phyloP scores from a whole-genome alignment of 805 yeast species.

The Yarrowia yakushimensis region DNA sequence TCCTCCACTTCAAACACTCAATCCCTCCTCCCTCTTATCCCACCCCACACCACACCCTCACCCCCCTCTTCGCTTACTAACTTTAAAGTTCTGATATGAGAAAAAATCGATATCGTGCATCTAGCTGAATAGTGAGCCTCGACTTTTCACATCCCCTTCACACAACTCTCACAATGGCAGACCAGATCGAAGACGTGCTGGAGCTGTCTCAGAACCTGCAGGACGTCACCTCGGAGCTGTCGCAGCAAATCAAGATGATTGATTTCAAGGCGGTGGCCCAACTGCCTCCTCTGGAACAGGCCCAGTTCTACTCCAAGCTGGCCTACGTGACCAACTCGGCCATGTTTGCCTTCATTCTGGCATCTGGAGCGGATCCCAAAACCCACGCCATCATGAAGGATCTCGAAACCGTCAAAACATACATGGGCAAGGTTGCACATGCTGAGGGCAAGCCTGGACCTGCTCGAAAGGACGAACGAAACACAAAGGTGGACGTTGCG shows the following conservation, averaged over 20 bases:
- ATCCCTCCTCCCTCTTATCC: no score
- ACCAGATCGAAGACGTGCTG: constrained; percentile 15
- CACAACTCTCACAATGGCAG: background rate
- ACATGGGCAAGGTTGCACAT: constrained; percentile 56
- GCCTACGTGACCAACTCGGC: constrained; percentile 31
- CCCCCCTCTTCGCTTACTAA: background rate
- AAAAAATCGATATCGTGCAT: constrained; percentile 3
- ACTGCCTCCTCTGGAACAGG: constrained; percentile 27
- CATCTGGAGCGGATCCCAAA: constrained; percentile 54
- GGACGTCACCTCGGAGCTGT: constrained; percentile 3
- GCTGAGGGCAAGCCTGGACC: constrained; percentile 25
- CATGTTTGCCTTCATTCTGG: constrained; percentile 44
- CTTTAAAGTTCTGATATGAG: background rate
- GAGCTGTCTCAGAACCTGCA: background rate
- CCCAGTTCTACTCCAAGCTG: constrained; percentile 29
- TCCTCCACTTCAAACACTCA: no score
- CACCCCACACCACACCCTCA: background rate
- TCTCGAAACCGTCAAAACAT: constrained; percentile 60
- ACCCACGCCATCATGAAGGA: constrained; percentile 64
- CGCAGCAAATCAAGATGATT: constrained; percentile 1
- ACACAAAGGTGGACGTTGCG: constrained; percentile 9
- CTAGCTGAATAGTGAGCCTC: background rate
- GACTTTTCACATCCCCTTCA: no score
- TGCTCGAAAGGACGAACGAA: constrained; percentile 3
- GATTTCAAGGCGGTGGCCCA: constrained; percentile 3